Evolutionary conservation across 176 grass and related monocot genomes (phyloP).

Genomic region (Lolium perenne): DNA sequence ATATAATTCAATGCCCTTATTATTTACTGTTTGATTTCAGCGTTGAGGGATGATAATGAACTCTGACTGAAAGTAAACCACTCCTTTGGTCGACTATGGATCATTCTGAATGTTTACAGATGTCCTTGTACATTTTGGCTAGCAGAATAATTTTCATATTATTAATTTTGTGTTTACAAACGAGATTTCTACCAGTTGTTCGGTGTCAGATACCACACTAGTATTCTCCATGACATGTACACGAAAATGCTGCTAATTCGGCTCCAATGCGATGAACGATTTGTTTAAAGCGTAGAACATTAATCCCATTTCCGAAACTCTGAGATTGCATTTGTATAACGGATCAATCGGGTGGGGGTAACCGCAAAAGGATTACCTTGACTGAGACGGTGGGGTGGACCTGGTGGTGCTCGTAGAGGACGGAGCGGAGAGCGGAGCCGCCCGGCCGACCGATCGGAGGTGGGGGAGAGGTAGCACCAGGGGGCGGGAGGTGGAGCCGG

Average conservation of each 20-base stretch:
- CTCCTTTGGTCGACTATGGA: not conserved
- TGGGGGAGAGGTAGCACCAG: no score
- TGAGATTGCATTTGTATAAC: no score
- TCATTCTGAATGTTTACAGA: not conserved
- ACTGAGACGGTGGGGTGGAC: slow-evolving; percentile 55
- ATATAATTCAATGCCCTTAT: no score
- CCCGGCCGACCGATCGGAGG: no score
- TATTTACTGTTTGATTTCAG: not conserved
- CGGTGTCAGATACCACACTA: not conserved
- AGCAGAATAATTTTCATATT: not conserved
- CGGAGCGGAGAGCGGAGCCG: not conserved
- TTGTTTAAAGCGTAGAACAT: not conserved
- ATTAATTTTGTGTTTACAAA: not conserved
- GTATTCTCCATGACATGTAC: not conserved
- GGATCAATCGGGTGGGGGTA: not conserved
- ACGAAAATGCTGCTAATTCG: not conserved
- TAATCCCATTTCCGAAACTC: no score
- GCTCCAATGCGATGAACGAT: not conserved
- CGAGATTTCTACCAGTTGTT: not conserved
- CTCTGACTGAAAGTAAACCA: not conserved
- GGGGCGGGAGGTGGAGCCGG: no score
- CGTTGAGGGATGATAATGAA: not conserved
- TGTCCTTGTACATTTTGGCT: not conserved
- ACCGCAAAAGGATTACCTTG: slow-evolving; percentile 52
- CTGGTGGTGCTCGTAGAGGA: slow-evolving; percentile 62